Conservation (phyloP, 75 land plant species). For the Gnetum montanum region DNA sequence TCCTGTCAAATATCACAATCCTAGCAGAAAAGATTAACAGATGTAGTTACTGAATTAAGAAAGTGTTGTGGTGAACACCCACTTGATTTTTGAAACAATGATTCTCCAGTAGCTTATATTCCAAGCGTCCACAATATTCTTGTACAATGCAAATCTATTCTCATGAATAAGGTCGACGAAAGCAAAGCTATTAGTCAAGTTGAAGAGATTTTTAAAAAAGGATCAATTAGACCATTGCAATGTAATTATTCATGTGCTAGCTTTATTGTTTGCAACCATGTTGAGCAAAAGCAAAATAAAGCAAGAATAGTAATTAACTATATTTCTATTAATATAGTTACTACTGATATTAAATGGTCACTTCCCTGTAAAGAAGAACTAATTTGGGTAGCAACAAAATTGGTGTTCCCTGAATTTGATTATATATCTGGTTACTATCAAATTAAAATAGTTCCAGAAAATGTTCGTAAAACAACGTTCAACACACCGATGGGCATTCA, state of each 20-base stretch:
- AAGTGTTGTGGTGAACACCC: not conserved
- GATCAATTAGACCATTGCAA: not conserved
- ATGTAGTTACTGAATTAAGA: too few relatives aligned
- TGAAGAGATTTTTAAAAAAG: not conserved
- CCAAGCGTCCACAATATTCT: not conserved
- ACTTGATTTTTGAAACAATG: not conserved
- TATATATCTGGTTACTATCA: not conserved
- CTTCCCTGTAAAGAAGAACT: not conserved
- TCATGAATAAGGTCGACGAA: not conserved
- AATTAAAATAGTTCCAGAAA: not conserved
- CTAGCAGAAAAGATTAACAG: too few relatives aligned
- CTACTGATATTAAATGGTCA: not conserved
- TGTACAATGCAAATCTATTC: not conserved
- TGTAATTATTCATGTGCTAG: not conserved
- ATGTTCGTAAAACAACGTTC: not conserved
- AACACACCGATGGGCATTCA: not conserved
- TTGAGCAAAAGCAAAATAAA: not conserved
- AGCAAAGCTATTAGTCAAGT: not conserved
- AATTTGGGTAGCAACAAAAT: not conserved
- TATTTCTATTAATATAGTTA: not conserved
- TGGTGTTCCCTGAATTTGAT: not conserved
- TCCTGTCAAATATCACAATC: too few relatives aligned
- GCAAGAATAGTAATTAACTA: not conserved
- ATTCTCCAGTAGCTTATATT: not conserved
- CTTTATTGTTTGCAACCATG: not conserved